These are phyloP conservation scores for Fusarium penzigii DNA, from an alignment of 2,329 filamentous ascomycete species.

Conservation along the genomic window DNA sequence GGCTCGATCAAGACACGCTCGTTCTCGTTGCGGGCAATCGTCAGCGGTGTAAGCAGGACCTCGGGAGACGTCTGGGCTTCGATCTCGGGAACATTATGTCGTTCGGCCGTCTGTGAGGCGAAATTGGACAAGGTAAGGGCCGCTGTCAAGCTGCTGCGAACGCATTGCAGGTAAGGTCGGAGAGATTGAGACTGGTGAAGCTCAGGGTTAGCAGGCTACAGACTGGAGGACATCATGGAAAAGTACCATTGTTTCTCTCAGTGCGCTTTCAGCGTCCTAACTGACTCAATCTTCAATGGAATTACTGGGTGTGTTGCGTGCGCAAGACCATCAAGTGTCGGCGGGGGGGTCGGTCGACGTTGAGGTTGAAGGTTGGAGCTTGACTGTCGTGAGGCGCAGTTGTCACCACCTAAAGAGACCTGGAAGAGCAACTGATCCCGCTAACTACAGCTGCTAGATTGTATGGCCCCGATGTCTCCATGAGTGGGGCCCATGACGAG, in stretches of 20 bases:
- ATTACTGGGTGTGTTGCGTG: too few relatives aligned
- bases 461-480: conserved; percentile 38
- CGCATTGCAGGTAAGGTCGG: conserved; percentile 93
- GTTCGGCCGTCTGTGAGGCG: conserved; percentile 92
- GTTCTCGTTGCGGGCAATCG: conserved; percentile 92
- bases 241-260: conserved; percentile 21
- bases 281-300: too few relatives aligned
- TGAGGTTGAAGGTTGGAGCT: conserved; percentile 31
- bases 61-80: conserved; percentile 92
- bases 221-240: background rate
- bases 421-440: too few relatives aligned
- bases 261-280: too few relatives aligned
- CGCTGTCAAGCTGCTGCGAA: conserved; percentile 90
- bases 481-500: conserved; percentile 29
- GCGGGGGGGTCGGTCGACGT: conserved; percentile 27
- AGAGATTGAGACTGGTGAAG: conserved; percentile 82
- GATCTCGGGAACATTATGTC: conserved; percentile 97
- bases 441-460: too few relatives aligned
- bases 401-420: conserved; percentile 6
- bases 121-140: conserved; percentile 91
- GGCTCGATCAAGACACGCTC: conserved; percentile 96
- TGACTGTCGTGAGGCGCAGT: conserved; percentile 22
- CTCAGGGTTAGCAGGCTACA: conserved; percentile 18
- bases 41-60: conserved; percentile 87
- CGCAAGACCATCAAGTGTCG: too few relatives aligned